Evolutionary conservation across 2,329 filamentous ascomycete species (phyloP).

Genomic region (Beauveria australis): DNA sequence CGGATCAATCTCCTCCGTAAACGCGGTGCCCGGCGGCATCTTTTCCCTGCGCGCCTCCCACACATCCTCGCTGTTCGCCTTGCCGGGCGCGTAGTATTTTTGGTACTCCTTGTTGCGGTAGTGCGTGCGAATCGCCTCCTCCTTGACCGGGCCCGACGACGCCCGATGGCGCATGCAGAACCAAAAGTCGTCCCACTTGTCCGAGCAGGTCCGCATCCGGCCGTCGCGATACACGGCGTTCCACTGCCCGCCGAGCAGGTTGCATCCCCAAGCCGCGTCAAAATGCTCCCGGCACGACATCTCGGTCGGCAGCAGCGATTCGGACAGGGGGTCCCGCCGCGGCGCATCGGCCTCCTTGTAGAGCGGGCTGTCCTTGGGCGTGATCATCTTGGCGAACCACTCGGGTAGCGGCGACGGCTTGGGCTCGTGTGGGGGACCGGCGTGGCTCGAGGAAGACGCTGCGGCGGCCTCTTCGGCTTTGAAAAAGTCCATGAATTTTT

Average conservation of each 20-base stretch:
- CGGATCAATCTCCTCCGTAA: constrained; percentile 32
- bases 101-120: constrained; percentile 58
- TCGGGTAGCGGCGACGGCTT: constrained; percentile 9
- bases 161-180: constrained; percentile 86
- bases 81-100: constrained; percentile 57
- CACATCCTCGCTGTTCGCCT: constrained; percentile 76
- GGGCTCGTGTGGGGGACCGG: constrained; percentile 16
- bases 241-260: constrained; percentile 84
- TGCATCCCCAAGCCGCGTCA: constrained; percentile 90
- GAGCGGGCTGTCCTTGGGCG: constrained; percentile 4
- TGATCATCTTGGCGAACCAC: constrained; percentile 6
- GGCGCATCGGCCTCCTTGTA: constrained; percentile 18
- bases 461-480: constrained; percentile 22
- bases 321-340: constrained; percentile 42
- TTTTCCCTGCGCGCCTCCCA: constrained; percentile 68
- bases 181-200: constrained; percentile 92
- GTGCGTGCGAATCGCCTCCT: constrained; percentile 54
- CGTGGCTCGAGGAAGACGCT: constrained; percentile 15
- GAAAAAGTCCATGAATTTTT: constrained; percentile 45
- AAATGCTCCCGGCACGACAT: constrained; percentile 91
- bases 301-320: constrained; percentile 65
- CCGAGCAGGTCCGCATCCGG: constrained; percentile 63
- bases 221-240: constrained; percentile 87
- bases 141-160: constrained; percentile 50
- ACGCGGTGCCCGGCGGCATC: constrained; percentile 41